Evolutionary conservation across 306 rosid species (phyloP).

Genomic region (Fragaria nilgerrensis): DNA sequence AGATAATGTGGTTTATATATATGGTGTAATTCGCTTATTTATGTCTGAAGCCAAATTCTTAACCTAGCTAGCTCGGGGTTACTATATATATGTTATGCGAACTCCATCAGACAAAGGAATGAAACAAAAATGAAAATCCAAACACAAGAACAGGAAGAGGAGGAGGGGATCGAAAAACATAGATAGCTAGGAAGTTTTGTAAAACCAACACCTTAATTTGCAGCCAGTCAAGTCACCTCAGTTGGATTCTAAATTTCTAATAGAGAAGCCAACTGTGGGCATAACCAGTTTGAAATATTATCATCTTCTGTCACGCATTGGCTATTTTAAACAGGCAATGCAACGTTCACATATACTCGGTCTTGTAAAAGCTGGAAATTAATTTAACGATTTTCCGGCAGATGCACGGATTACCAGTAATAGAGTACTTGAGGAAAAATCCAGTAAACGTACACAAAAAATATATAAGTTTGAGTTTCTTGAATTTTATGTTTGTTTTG

Average conservation of each 20-base stretch:
- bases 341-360: not conserved
- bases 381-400: not conserved
- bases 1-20: too few relatives aligned
- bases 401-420: not conserved
- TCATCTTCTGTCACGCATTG: not conserved
- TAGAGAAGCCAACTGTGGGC: not conserved
- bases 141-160: not conserved
- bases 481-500: slow-evolving; percentile 12
- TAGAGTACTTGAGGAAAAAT: not conserved
- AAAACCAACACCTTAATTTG: not conserved
- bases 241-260: not conserved
- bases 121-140: slow-evolving; percentile 8
- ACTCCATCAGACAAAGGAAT: not conserved
- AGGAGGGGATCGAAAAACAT: not conserved
- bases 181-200: not conserved
- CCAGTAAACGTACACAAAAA: not conserved
- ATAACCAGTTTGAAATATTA: not conserved
- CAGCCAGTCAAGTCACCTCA: not conserved
- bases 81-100: not conserved
- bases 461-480: not conserved
- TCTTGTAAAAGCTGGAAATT: not conserved
- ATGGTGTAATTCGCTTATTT: too few relatives aligned
- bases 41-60: too few relatives aligned
- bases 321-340: not conserved
- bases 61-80: too few relatives aligned